Conservation (phyloP, 164 flowering plant genomes). For the Stephania yunnanensis region DNA sequence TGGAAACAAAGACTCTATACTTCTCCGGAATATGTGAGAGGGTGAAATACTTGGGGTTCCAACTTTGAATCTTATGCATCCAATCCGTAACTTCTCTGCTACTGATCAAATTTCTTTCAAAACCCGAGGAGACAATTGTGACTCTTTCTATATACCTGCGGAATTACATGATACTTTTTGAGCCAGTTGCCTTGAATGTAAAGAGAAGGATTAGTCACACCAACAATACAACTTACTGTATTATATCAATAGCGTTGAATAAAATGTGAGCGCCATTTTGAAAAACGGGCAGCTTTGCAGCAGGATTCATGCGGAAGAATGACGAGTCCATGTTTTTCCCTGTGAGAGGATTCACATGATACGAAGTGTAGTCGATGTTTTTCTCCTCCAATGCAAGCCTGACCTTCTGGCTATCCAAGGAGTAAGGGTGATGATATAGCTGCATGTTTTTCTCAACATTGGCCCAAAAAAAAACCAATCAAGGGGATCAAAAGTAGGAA, state of each 20-base stretch:
- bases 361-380: constrained; percentile 78
- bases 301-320: constrained; percentile 77
- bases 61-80: constrained; percentile 80
- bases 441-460: constrained; percentile 57
- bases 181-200: not conserved
- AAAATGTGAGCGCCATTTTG: constrained; percentile 78
- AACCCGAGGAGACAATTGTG: constrained; percentile 44
- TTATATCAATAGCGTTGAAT: constrained; percentile 67
- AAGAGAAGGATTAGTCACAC: not conserved
- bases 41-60: constrained; percentile 78
- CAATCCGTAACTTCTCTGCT: constrained; percentile 52
- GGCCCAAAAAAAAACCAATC: constrained; percentile 7
- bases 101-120: constrained; percentile 20
- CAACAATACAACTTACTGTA: constrained; percentile 47
- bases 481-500: not conserved
- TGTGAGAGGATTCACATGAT: constrained; percentile 83
- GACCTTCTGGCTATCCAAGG: constrained; percentile 90
- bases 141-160: constrained; percentile 83
- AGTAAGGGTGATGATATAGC: constrained; percentile 87
- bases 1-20: constrained; percentile 48
- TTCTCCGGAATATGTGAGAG: constrained; percentile 67
- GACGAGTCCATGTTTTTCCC: constrained; percentile 78
- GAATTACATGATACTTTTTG: not conserved
- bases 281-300: constrained; percentile 82
- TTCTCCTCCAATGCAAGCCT: constrained; percentile 90